These are phyloP conservation scores for Cyberlindnera euphorbiae DNA, from an alignment of 805 yeast species.

Conservation along the genomic window DNA sequence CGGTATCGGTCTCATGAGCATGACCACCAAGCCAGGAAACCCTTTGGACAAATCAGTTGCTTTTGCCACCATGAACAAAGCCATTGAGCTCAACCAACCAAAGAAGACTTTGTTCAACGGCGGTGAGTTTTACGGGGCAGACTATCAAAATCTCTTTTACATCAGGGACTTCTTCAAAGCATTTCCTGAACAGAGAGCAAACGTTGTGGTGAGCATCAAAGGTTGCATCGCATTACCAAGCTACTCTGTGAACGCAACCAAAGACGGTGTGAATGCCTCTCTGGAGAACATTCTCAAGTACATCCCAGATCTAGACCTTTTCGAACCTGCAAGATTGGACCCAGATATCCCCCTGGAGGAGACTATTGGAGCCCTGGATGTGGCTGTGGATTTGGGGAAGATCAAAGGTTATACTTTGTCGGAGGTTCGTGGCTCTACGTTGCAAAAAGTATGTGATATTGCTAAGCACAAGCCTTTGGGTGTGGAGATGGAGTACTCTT, in stretches of 20 bases:
- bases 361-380: conserved; percentile 48
- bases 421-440: conserved; percentile 61
- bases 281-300: conserved; percentile 38
- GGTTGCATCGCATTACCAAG: conserved; percentile 40
- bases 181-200: conserved; percentile 48
- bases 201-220: conserved; percentile 59
- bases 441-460: conserved; percentile 51
- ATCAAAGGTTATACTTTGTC: conserved; percentile 69
- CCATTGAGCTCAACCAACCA: conserved; percentile 34
- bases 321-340: conserved; percentile 70
- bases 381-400: conserved; percentile 54
- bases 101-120: conserved; percentile 55
- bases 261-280: conserved; percentile 36
- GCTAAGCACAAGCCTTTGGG: conserved; percentile 48
- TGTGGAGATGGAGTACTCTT: conserved; percentile 74
- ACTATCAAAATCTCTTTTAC: conserved; percentile 47
- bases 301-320: conserved; percentile 47
- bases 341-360: conserved; percentile 50
- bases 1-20: conserved; percentile 81
- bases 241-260: not conserved
- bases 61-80: conserved; percentile 46
- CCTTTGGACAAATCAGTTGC: conserved; percentile 53
- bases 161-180: conserved; percentile 49
- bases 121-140: conserved; percentile 73
- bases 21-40: conserved; percentile 56